Conservation (phyloP, 768 basidiomycete species). For the Pleurotus pulmonarius region DNA sequence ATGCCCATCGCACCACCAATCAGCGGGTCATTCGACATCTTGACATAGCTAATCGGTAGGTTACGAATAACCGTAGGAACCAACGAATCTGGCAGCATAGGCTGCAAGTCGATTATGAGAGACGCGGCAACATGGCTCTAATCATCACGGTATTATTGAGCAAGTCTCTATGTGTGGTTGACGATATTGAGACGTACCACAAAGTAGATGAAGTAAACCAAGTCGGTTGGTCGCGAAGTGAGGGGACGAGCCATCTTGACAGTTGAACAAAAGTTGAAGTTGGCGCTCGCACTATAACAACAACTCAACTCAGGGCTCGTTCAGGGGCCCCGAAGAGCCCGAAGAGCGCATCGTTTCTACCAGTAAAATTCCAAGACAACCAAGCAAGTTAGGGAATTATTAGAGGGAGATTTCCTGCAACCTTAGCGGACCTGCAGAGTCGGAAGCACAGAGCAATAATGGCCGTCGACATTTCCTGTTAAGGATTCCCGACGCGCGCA, state of each 20-base stretch:
- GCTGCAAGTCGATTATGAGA: slow-evolving; percentile 67
- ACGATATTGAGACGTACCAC: slow-evolving; percentile 29
- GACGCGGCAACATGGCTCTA: slow-evolving; percentile 67
- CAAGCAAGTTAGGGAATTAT: no score
- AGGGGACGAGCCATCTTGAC: slow-evolving; percentile 31
- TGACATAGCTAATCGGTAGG: slow-evolving; percentile 48
- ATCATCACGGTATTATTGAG: background rate
- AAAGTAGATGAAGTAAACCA: slow-evolving; percentile 72
- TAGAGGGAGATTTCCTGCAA: no score
- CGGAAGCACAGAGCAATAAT: no score
- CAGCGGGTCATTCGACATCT: slow-evolving; percentile 64
- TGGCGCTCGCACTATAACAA: no score
- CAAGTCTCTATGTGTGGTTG: background rate
- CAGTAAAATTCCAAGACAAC: no score
- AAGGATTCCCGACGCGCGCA: background rate
- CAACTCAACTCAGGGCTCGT: no score
- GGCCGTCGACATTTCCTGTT: no score
- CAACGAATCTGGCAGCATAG: slow-evolving; percentile 50
- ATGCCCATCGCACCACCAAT: slow-evolving; percentile 48
- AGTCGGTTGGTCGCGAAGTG: slow-evolving; percentile 55
- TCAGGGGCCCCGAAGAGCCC: no score
- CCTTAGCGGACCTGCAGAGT: no score
- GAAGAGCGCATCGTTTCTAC: no score
- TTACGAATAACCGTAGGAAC: slow-evolving; percentile 44
- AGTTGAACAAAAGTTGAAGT: no score